Conservation (phyloP, 129 eudicot genomes). For the Chrysanthemum lavandulifolium region DNA sequence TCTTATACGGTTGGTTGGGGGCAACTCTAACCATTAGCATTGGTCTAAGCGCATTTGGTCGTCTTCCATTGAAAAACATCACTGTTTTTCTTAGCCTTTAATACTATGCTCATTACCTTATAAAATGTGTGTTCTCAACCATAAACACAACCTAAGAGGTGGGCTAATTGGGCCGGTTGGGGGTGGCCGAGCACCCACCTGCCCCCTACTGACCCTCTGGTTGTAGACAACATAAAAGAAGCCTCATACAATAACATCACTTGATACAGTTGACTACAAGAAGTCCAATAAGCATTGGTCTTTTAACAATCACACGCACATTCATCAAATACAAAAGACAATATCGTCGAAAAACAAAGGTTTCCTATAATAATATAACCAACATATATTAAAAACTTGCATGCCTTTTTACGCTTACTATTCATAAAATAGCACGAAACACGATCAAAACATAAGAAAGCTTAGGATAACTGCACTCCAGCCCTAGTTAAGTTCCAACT, state of each 20-base stretch:
- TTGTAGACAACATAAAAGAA: background rate
- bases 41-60: too few species aligned
- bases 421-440: conserved; percentile 17
- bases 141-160: too few species aligned
- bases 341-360: conserved; percentile 11
- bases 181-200: too few species aligned
- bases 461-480: background rate
- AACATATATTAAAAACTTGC: conserved; percentile 26
- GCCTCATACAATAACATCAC: conserved; percentile 12
- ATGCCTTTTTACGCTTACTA: conserved; percentile 22
- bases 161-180: too few species aligned
- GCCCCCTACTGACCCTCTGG: too few species aligned
- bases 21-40: too few species aligned
- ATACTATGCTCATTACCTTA: too few species aligned
- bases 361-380: conserved; percentile 32
- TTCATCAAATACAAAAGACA: conserved; percentile 25
- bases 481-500: conserved; percentile 6
- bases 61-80: too few species aligned
- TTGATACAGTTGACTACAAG: conserved; percentile 12
- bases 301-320: conserved; percentile 26
- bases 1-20: too few species aligned
- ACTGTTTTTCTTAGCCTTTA: too few species aligned
- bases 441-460: conserved; percentile 15
- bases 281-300: conserved; percentile 4
- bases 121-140: too few species aligned